A percentile compares a stretch with the other conserved stretches of the same genome.
These are phyloP conservation scores for Diospyros lotus DNA, from an alignment of 148 eudicot species.

Conservation along the genomic window DNA sequence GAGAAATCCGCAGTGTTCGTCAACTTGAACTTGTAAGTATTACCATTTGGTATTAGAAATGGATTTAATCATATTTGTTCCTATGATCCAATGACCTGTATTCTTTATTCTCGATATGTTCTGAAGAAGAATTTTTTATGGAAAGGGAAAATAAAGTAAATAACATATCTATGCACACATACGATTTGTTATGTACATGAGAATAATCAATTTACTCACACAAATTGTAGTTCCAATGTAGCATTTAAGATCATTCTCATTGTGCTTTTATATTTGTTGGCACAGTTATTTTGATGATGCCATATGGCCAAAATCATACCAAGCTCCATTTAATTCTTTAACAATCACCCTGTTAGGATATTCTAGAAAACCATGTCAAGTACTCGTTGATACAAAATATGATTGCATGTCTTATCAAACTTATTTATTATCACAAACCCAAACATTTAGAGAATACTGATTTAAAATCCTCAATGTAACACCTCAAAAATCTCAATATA, in stretches of 20 bases:
- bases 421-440: neutral
- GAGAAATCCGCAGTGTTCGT: constrained; percentile 84
- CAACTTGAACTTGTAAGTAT: constrained; percentile 89
- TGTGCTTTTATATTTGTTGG: neutral
- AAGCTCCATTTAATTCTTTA: neutral
- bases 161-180: too few relatives aligned
- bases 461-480: neutral
- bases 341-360: neutral
- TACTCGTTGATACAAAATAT: neutral
- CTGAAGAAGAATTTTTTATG: too few relatives aligned
- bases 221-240: too few relatives aligned
- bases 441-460: neutral
- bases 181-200: too few relatives aligned
- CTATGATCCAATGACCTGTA: too few relatives aligned
- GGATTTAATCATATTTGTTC: too few relatives aligned
- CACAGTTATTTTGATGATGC: neutral
- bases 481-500: neutral
- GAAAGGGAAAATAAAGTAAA: too few relatives aligned
- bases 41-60: neutral
- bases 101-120: too few relatives aligned
- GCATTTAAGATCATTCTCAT: neutral
- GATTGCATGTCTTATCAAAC: neutral
- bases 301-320: too few relatives aligned
- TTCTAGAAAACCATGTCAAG: neutral
- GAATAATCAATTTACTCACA: too few relatives aligned